A percentile compares a stretch with the other conserved stretches of the same genome.
Conservation (phyloP, 2,329 filamentous ascomycete genomes). For the Trichoderma koningiopsis region DNA sequence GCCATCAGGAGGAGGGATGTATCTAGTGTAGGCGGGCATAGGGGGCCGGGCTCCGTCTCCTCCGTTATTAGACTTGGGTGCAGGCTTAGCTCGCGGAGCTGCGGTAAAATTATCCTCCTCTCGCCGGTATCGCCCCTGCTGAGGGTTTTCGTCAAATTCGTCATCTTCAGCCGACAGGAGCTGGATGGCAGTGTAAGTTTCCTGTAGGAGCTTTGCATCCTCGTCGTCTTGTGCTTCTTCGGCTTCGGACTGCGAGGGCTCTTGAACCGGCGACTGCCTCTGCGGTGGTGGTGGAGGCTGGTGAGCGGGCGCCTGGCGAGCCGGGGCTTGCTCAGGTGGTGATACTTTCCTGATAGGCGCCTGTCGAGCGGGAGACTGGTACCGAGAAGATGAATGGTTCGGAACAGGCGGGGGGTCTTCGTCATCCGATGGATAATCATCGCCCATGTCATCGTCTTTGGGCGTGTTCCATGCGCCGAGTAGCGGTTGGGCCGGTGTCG, state of each 20-base stretch:
- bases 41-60: slow-evolving; percentile 42
- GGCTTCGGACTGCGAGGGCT: slow-evolving; percentile 43
- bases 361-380: slow-evolving; percentile 14
- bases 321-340: background rate
- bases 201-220: slow-evolving; percentile 55
- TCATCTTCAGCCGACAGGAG: slow-evolving; percentile 42
- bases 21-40: slow-evolving; percentile 42
- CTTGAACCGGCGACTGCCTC: slow-evolving; percentile 39
- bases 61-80: slow-evolving; percentile 34
- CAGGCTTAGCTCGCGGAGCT: slow-evolving; percentile 35
- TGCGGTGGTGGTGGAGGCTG: background rate
- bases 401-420: slow-evolving; percentile 46
- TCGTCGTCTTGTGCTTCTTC: slow-evolving; percentile 52
- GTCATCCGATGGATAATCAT: slow-evolving; percentile 44
- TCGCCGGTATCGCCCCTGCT: slow-evolving; percentile 40
- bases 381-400: slow-evolving; percentile 39
- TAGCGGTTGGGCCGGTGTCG: slow-evolving; percentile 47
- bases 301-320: slow-evolving; percentile 29
- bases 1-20: slow-evolving; percentile 36
- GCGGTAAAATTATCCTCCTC: slow-evolving; percentile 46
- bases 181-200: slow-evolving; percentile 53
- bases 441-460: slow-evolving; percentile 44
- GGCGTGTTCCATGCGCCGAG: slow-evolving; percentile 56
- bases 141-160: slow-evolving; percentile 28
- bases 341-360: background rate